phyloP scores from a whole-genome alignment of 2,329 filamentous ascomycete genomes.

The Penicillium expansum region DNA sequence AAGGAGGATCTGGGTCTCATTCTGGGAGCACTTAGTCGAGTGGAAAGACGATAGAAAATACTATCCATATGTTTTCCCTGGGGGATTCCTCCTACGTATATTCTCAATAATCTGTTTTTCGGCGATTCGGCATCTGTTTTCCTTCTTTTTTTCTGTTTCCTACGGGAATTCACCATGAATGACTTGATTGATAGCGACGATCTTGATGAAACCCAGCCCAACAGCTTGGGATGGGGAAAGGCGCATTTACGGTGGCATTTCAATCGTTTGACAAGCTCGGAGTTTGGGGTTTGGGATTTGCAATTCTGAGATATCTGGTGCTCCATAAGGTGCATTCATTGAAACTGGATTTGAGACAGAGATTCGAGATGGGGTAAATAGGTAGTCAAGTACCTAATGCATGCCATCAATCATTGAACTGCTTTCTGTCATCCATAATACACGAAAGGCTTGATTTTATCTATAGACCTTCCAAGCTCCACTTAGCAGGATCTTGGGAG shows the following conservation, averaged over 20 bases:
- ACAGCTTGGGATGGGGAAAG: background rate
- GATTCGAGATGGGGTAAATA: background rate
- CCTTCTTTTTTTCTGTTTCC: background rate
- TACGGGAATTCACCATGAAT: background rate
- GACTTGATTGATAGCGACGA: slow-evolving; percentile 13
- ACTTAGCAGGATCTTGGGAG: too few relatives aligned
- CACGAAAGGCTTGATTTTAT: background rate
- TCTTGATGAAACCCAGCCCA: slow-evolving; percentile 9
- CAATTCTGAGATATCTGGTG: slow-evolving; percentile 16
- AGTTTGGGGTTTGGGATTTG: slow-evolving; percentile 10
- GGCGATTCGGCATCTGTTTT: background rate
- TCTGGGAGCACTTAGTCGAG: slow-evolving; percentile 41
- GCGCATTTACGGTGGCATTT: slow-evolving; percentile 9
- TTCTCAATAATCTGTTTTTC: slow-evolving; percentile 1
- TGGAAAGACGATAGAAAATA: slow-evolving; percentile 35
- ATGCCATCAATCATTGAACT: background rate
- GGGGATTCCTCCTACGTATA: slow-evolving; percentile 1
- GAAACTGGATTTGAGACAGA: background rate
- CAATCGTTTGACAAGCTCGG: slow-evolving; percentile 19
- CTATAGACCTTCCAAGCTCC: too few relatives aligned
- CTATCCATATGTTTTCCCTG: background rate
- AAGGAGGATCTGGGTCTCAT: slow-evolving; percentile 40
- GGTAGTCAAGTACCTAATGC: background rate
- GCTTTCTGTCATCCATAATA: background rate
- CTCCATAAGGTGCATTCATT: background rate